These are phyloP conservation scores for Cicer cuneatum DNA, from an alignment of 306 rosid genomes.

Conservation along the genomic window DNA sequence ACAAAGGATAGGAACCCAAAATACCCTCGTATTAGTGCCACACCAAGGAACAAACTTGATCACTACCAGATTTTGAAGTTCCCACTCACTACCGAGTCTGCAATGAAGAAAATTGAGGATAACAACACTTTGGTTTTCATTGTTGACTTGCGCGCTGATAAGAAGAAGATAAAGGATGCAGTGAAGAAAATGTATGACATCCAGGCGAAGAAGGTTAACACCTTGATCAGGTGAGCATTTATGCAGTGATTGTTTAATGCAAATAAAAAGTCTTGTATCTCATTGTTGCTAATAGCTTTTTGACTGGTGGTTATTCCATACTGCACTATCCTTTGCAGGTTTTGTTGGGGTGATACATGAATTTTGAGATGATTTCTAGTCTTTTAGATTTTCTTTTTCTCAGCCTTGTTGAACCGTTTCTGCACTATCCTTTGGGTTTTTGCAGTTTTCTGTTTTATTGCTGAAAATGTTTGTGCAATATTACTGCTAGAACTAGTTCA, in stretches of 20 bases:
- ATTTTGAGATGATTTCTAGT: background rate
- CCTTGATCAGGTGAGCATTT: slow-evolving; percentile 74
- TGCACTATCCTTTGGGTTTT: background rate
- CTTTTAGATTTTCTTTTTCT: background rate
- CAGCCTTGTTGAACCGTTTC: background rate
- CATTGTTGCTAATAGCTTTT: background rate
- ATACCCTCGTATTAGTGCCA: slow-evolving; percentile 86
- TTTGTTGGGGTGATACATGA: background rate
- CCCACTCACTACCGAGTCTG: slow-evolving; percentile 90
- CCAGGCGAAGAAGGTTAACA: slow-evolving; percentile 87
- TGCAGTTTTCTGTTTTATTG: background rate
- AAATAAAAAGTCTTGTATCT: background rate
- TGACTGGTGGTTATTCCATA: background rate
- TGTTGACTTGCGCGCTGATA: slow-evolving; percentile 86
- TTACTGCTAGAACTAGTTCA: background rate
- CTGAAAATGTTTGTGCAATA: background rate
- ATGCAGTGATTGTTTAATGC: background rate
- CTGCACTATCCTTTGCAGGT: background rate
- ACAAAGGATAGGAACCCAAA: slow-evolving; percentile 75
- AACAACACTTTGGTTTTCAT: slow-evolving; percentile 87
- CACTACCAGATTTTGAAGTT: slow-evolving; percentile 75
- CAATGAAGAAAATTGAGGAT: slow-evolving; percentile 91
- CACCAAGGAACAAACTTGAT: slow-evolving; percentile 85
- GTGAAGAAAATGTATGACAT: slow-evolving; percentile 90
- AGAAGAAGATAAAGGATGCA: slow-evolving; percentile 86